Evolutionary conservation across 2,329 filamentous ascomycete species (phyloP), one percentile per base, ranked within the genome.

Genomic region (Colletotrichum musicola): DNA sequence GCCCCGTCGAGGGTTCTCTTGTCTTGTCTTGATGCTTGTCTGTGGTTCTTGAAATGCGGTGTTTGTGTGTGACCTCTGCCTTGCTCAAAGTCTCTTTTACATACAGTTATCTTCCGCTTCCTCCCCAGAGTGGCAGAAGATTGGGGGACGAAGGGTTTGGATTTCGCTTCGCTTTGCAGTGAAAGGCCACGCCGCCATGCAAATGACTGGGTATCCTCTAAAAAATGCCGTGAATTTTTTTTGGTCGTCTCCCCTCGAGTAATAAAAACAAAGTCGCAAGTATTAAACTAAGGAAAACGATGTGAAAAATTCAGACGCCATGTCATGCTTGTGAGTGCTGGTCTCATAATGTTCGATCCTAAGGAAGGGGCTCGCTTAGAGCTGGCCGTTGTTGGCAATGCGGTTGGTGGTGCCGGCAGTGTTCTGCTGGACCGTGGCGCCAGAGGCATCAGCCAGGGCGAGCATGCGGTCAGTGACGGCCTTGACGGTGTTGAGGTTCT

Each of bases 381-480:
- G 64, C 71, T 78, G 76, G 65, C 86, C 87, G 76, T 89, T 89
- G 81, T 88, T 88, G 74, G 85, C 87, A 72, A 89, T 89, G 70
- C 84, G 74, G 72, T 71, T 77, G 20, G 86, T 88, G 4, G 87
- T 89, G 55, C 77, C 79, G 40, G 62, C 69, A 16, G 72, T 73
- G 74, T 86, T 87, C 68, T 77, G 76, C 40, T 53, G 51, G 62
- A 88, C 86, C 6, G 56, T 49, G 4, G 85, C 83, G 47, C 83
- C 83, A 2, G 83, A 82, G 44, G 75, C 71, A n/a, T 73, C 72
- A 50, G 87, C 88, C 27, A 91, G 83, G 69, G 80, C 76, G 80
- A 85, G 85, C 75, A 91, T 85, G 71, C 83, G 80, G 65, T 81
- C 71, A 40, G 79, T 79, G 63, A 89, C 83, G 13, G 74, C 79